These are phyloP conservation scores for Arctium lappa DNA, from an alignment of 129 eudicot species.

Conservation along the genomic window DNA sequence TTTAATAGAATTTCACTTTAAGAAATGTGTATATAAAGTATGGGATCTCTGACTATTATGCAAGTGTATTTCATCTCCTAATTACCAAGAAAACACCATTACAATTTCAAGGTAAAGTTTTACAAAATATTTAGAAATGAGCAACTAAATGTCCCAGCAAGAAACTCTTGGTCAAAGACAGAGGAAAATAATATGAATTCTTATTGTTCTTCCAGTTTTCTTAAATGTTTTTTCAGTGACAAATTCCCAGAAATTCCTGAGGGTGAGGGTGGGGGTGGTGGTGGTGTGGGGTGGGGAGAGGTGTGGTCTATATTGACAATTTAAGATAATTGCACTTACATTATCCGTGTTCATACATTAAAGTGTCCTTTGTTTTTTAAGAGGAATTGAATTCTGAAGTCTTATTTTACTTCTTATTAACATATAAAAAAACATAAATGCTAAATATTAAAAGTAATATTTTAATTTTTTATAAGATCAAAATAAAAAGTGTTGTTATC, in stretches of 20 bases:
- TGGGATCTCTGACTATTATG: not conserved
- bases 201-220: not conserved
- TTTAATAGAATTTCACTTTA: too few relatives aligned
- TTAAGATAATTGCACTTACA: not conserved
- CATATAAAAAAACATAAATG: not conserved
- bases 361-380: too few relatives aligned
- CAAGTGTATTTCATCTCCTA: not conserved
- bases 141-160: not conserved
- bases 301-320: not conserved
- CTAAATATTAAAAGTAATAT: too few relatives aligned
- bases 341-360: too few relatives aligned
- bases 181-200: not conserved
- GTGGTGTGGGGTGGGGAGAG: too few relatives aligned
- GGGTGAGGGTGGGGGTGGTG: too few relatives aligned
- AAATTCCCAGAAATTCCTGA: too few relatives aligned
- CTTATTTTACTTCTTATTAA: too few relatives aligned
- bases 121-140: not conserved
- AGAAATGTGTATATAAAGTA: not conserved
- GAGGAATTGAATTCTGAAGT: too few relatives aligned
- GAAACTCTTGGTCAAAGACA: not conserved
- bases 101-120: not conserved
- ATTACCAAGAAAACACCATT: not conserved
- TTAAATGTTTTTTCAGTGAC: not conserved
- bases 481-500: too few relatives aligned
- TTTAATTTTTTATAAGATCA: too few relatives aligned